Conservation (phyloP, 1,139 yeast species). For the Blastobotrys proliferans region DNA sequence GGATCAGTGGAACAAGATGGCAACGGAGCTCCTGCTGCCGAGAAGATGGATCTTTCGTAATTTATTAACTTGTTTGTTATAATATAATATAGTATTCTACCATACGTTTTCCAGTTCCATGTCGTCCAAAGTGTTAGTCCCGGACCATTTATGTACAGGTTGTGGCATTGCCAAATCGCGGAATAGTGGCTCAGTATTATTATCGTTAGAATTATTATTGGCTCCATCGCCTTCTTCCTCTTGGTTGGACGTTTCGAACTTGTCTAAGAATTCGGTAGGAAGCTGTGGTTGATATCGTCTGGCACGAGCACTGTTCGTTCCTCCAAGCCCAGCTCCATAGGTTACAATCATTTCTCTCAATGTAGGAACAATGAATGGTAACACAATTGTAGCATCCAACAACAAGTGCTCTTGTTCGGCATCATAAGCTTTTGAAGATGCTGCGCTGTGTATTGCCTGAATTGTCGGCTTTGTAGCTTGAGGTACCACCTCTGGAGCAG, state of each 20-base stretch:
- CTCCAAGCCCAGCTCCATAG: conserved; percentile 43
- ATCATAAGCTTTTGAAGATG: conserved; percentile 14
- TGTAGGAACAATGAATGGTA: conserved; percentile 39
- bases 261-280: conserved; percentile 38
- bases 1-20: conserved; percentile 24
- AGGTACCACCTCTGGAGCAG: conserved; percentile 11
- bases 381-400: conserved; percentile 33
- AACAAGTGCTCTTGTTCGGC: conserved; percentile 26
- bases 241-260: conserved; percentile 28
- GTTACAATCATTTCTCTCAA: conserved; percentile 38
- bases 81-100: conserved; percentile 7
- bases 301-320: conserved; percentile 35
- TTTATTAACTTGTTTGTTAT: background rate
- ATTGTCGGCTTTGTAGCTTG: conserved; percentile 11
- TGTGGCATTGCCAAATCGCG: conserved; percentile 12
- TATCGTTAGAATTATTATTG: conserved; percentile 31
- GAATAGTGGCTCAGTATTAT: conserved; percentile 22
- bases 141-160: conserved; percentile 13
- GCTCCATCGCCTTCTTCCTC: conserved; percentile 27
- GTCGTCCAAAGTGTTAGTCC: conserved; percentile 5
- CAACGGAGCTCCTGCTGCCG: conserved; percentile 8
- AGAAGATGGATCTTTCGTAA: conserved; percentile 16
- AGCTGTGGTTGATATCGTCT: conserved; percentile 38
- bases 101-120: conserved; percentile 13
- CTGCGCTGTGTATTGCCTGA: too few relatives aligned